phyloP scores from a whole-genome alignment of 352 stramenopile species.

The Blastocystis sp. region DNA sequence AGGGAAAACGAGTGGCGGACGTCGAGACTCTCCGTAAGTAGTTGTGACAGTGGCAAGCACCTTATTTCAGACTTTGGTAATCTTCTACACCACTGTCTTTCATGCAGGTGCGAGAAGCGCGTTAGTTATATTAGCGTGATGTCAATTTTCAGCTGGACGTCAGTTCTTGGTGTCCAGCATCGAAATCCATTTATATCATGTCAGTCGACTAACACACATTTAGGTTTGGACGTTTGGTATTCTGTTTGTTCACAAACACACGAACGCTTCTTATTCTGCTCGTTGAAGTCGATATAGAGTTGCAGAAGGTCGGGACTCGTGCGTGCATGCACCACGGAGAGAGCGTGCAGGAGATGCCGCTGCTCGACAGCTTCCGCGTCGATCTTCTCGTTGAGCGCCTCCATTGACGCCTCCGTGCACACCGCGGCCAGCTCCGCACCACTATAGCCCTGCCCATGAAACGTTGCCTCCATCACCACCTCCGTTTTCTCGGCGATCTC shows the following conservation, averaged over 20 bases:
- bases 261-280: background rate
- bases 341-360: background rate
- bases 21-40: background rate
- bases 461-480: too few species aligned
- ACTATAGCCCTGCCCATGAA: too few species aligned
- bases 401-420: conserved; percentile 70
- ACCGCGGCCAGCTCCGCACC: conserved; percentile 79
- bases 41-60: conserved; percentile 8
- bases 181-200: conserved; percentile 49
- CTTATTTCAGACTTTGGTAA: conserved; percentile 13
- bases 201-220: conserved; percentile 53
- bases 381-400: conserved; percentile 73
- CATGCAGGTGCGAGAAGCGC: conserved; percentile 46
- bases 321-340: background rate
- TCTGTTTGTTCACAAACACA: too few species aligned
- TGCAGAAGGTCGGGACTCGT: conserved; percentile 40
- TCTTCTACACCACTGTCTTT: conserved; percentile 25
- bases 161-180: conserved; percentile 39
- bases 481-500: conserved; percentile 82
- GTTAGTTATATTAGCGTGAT: conserved; percentile 55
- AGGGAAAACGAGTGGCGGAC: background rate
- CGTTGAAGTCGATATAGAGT: conserved; percentile 47
- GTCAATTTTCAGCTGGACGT: conserved; percentile 40
- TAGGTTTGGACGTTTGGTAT: too few species aligned
- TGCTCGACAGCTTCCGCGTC: conserved; percentile 36